Conservation (phyloP, 257 asterid species). For the Agastache rugosa region DNA sequence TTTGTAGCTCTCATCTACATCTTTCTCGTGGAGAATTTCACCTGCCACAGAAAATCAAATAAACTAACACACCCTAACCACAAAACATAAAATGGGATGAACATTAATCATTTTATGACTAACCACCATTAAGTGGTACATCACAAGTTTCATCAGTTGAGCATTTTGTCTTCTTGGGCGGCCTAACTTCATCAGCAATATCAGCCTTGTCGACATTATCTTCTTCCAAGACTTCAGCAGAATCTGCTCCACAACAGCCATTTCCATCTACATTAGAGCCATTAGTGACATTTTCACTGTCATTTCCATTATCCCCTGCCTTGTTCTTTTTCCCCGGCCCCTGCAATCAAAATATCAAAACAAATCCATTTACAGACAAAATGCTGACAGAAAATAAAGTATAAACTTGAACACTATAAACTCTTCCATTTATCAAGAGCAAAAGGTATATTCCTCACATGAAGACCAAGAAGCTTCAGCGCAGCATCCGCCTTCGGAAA, state of each 20-base stretch:
- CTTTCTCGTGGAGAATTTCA: conserved; percentile 39
- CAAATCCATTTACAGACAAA: background rate
- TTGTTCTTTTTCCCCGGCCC: conserved; percentile 54
- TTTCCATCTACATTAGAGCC: conserved; percentile 49
- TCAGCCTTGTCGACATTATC: conserved; percentile 43
- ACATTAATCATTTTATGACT: conserved; percentile 31
- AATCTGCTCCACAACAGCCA: conserved; percentile 43
- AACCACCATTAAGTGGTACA: conserved; percentile 49
- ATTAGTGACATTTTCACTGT: conserved; percentile 41
- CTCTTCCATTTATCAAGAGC: background rate
- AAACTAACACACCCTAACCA: conserved; percentile 13
- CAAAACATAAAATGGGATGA: conserved; percentile 17
- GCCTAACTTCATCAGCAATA: conserved; percentile 57
- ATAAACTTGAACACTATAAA: background rate
- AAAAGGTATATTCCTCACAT: conserved; percentile 44
- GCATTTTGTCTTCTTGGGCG: conserved; percentile 79
- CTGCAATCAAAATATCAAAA: conserved; percentile 37
- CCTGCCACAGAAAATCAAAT: conserved; percentile 46
- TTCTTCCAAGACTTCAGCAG: conserved; percentile 45
- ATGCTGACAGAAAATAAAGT: background rate
- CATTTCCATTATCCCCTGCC: conserved; percentile 45
- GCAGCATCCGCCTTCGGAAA: conserved; percentile 79
- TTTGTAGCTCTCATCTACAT: conserved; percentile 35
- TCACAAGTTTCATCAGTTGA: conserved; percentile 47
- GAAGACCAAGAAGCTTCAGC: conserved; percentile 79